Base-by-base conservation (phyloP, 2,329 filamentous ascomycete genomes). In the Talaromyces rugulosus region DNA sequence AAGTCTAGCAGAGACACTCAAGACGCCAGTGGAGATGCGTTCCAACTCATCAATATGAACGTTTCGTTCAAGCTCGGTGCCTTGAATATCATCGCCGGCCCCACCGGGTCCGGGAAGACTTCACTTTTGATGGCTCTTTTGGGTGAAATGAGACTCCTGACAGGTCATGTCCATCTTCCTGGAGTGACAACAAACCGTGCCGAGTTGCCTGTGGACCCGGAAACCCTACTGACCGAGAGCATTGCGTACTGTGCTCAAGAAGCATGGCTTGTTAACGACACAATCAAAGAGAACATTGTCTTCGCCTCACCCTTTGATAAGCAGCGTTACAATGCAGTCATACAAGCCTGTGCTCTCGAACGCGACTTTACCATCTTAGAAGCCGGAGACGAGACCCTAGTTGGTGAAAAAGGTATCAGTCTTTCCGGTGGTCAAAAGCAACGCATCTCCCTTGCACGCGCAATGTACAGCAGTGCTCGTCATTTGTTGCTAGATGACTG, bases 381-480 rank as follows among this genome's bases (percentile, higher is more conserved):
- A 74, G 87, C 89, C 63, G 95, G 95, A 47, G 95, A 99, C 72
- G 87, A 96, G 75, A 98, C 95, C 0, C 80, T 97, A 27, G 95
- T 99, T 34, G 95, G 95, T 58, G 95, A 99, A 74, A 99, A 98
- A 77, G 95, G 95, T 36, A 96, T 99, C 65, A 94, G 94, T 16
- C 85, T 99, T 14, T 99, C 95, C 6, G 95, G 95, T 66, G 95
- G 95, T 6, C 95, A 99, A 77, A 98, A 98, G 78, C 95, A 99
- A 76, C 89, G 95, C 62, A 98, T 99, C 58, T 97, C 94, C 14
- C 84, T 99, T 52, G 95, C 95, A n/a, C 88, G 95, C 67, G 95
- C 95, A 1, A 83, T 99, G n/a, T 99, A 99, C 77, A 96, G 92
- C 66, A 94, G 92, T 75, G 96, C 93, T 5, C 89, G 89, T 59